Percentiles rank a stretch among this genome's conserved stretches.
Conservation (phyloP, 129 eudicot genomes). For the Arctium lappa region DNA sequence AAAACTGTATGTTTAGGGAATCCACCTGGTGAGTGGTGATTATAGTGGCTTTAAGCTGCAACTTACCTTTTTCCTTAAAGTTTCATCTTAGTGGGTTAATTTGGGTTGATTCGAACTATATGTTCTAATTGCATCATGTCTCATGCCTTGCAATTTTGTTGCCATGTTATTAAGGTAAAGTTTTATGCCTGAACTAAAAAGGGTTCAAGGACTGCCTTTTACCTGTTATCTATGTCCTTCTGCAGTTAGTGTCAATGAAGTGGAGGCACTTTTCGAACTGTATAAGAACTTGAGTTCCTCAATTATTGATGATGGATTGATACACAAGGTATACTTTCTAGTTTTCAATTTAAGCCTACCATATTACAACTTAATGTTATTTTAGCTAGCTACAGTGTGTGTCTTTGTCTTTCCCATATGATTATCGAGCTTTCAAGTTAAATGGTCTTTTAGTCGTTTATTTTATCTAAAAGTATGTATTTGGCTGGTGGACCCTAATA, state of each 20-base stretch:
- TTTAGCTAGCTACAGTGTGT: not conserved
- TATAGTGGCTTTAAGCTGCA: not conserved
- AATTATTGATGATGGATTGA: conserved; percentile 79
- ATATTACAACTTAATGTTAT: not conserved
- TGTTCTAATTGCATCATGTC: too few species aligned
- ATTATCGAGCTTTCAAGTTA: not conserved
- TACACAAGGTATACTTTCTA: conserved; percentile 66
- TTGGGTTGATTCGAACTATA: not conserved
- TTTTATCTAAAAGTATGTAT: not conserved
- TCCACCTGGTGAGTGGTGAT: not conserved
- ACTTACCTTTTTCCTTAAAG: not conserved
- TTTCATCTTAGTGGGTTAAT: not conserved
- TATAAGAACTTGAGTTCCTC: conserved; percentile 76
- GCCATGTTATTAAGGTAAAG: not conserved
- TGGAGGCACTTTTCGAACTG: conserved; percentile 80
- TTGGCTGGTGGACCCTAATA: not conserved
- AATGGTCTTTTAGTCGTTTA: not conserved
- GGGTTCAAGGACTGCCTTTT: not conserved
- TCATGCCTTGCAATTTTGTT: not conserved
- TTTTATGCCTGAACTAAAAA: not conserved
- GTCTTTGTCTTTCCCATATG: not conserved
- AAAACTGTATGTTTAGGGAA: not conserved
- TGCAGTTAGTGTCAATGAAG: conserved; percentile 77
- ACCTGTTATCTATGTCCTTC: not conserved
- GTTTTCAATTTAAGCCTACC: not conserved